These are phyloP conservation scores for Penicillium aurantiogriseum DNA, from an alignment of 2,329 filamentous ascomycete genomes.

Conservation along the genomic window DNA sequence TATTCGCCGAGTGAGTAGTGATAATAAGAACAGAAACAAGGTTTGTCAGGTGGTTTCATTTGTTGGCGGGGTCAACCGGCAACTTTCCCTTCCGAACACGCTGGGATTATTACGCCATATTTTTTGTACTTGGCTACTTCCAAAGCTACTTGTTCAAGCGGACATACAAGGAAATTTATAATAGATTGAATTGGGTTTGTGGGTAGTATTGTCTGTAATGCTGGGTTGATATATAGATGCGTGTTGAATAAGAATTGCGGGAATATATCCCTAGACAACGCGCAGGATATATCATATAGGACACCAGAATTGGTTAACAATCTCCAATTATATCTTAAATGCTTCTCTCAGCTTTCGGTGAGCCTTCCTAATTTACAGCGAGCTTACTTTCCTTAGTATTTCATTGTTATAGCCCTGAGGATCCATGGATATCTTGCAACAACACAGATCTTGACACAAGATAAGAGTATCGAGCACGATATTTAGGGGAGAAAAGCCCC, in stretches of 20 bases:
- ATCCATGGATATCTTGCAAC: not conserved
- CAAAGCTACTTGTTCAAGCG: not conserved
- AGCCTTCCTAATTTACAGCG: too few relatives aligned
- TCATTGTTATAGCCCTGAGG: not conserved
- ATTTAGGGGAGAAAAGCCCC: too few relatives aligned
- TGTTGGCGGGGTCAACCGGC: conserved; percentile 13
- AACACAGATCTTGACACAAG: not conserved
- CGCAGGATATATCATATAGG: not conserved
- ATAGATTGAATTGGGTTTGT: not conserved
- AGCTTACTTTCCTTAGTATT: too few relatives aligned
- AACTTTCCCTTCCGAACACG: not conserved
- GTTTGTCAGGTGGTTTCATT: conserved; percentile 7
- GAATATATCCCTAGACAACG: not conserved
- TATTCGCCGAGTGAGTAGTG: not conserved
- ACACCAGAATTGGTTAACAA: too few relatives aligned
- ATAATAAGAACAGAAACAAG: not conserved
- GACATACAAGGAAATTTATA: not conserved
- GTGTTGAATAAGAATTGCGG: not conserved
- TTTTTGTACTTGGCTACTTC: not conserved
- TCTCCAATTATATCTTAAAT: not conserved
- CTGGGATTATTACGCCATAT: not conserved
- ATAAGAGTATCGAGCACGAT: not conserved
- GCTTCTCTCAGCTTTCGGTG: too few relatives aligned
- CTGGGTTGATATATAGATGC: not conserved
- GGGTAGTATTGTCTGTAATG: not conserved